These are phyloP conservation scores for Suillus spraguei DNA, from an alignment of 768 basidiomycete genomes.

Conservation along the genomic window DNA sequence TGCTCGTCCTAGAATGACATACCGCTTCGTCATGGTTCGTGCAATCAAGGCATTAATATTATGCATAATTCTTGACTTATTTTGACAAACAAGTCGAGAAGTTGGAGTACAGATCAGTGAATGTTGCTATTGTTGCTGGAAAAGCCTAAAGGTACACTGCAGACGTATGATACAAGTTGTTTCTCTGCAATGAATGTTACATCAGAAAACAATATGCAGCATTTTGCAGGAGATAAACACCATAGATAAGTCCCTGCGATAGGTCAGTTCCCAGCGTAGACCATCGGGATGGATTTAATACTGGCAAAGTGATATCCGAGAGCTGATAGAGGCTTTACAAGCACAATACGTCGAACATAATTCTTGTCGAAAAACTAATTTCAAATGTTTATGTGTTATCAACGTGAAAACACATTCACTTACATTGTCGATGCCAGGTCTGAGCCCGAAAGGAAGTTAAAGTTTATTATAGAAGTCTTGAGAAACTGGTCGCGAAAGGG, in stretches of 20 bases:
- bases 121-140: constrained; percentile 27
- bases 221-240: constrained; percentile 31
- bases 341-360: constrained; percentile 65
- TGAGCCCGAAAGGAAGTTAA: constrained; percentile 57
- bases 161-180: constrained; percentile 50
- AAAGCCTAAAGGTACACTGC: constrained; percentile 40
- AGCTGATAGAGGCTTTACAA: constrained; percentile 52
- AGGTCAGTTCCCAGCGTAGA: constrained; percentile 22
- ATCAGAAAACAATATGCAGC: constrained; percentile 16
- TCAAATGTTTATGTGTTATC: constrained; percentile 16
- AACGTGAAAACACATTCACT: constrained; percentile 21
- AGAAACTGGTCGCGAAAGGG: constrained; percentile 67
- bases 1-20: constrained; percentile 17
- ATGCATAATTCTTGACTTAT: not conserved
- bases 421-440: constrained; percentile 46
- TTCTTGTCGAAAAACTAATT: constrained; percentile 38
- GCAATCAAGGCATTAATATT: not conserved
- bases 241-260: constrained; percentile 27
- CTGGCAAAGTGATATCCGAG: constrained; percentile 53
- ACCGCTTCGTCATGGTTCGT: not conserved
- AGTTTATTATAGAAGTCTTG: constrained; percentile 59
- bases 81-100: constrained; percentile 41
- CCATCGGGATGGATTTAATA: constrained; percentile 50
- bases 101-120: constrained; percentile 35
- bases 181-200: constrained; percentile 26